Conservation (phyloP, 805 yeast genomes). For the Teunomyces aglyptinius region DNA sequence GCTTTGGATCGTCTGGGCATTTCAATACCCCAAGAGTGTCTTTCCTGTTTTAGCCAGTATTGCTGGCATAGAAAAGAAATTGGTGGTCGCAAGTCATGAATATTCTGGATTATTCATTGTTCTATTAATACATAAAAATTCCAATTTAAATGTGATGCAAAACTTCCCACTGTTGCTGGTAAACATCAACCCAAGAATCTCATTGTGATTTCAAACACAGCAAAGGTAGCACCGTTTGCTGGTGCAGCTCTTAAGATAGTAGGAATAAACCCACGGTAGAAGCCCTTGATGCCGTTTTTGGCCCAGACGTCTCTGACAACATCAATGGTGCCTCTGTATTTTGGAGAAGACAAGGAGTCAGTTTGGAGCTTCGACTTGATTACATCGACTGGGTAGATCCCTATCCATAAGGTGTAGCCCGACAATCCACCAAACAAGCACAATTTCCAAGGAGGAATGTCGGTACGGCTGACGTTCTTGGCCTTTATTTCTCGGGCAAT, state of each 20-base stretch:
- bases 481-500: slow-evolving; percentile 61
- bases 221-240: slow-evolving; percentile 95
- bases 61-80: slow-evolving; percentile 15
- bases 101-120: too few species aligned
- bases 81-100: too few species aligned
- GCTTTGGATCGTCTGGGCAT: slow-evolving; percentile 38
- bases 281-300: slow-evolving; percentile 69
- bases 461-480: slow-evolving; percentile 52
- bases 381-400: slow-evolving; percentile 86
- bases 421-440: slow-evolving; percentile 88
- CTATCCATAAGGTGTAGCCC: slow-evolving; percentile 86
- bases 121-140: neutral
- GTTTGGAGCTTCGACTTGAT: slow-evolving; percentile 85
- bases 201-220: slow-evolving; percentile 89
- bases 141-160: too few species aligned
- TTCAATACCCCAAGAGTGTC: slow-evolving; percentile 17
- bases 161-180: neutral
- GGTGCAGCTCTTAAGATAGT: slow-evolving; percentile 96
- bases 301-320: slow-evolving; percentile 55
- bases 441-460: slow-evolving; percentile 83
- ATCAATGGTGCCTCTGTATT: slow-evolving; percentile 54
- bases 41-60: slow-evolving; percentile 16
- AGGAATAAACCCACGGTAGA: slow-evolving; percentile 89
- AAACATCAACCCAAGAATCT: slow-evolving; percentile 46
- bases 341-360: slow-evolving; percentile 55